These are phyloP conservation scores for Biscogniauxia mediterranea DNA, from an alignment of 2,329 filamentous ascomycete species.

Conservation along the genomic window DNA sequence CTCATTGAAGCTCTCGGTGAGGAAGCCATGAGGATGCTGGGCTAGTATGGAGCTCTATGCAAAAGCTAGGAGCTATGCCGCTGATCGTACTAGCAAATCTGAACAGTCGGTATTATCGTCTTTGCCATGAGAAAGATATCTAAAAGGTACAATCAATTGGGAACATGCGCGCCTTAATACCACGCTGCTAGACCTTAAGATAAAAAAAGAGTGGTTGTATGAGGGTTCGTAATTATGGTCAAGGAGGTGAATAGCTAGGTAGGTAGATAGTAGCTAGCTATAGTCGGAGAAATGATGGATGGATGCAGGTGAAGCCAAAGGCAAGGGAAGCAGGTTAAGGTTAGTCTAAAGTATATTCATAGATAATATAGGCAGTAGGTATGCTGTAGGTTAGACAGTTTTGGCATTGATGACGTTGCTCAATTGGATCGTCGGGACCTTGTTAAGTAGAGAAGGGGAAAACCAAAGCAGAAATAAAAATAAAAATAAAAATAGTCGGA, in stretches of 20 bases:
- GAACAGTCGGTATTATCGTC: constrained; percentile 12
- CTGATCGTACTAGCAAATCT: constrained; percentile 4
- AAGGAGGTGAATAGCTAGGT: not conserved
- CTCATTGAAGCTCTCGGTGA: constrained; percentile 23
- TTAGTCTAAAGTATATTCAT: not conserved
- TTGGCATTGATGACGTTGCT: not conserved
- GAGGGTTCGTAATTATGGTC: not conserved
- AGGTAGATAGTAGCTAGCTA: not conserved
- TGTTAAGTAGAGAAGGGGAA: not conserved
- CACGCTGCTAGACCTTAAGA: not conserved
- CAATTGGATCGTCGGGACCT: not conserved
- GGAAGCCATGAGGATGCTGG: constrained; percentile 23
- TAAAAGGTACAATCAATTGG: constrained; percentile 1
- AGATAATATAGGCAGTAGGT: too few species aligned
- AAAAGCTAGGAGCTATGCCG: constrained; percentile 5
- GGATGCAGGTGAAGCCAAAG: not conserved
- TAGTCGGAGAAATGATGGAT: too few species aligned
- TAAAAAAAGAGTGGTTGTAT: not conserved
- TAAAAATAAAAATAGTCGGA: not conserved
- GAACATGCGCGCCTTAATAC: not conserved
- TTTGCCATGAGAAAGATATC: constrained; percentile 14
- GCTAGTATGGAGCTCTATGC: constrained; percentile 1
- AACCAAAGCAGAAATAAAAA: too few species aligned
- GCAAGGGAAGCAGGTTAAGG: not conserved
- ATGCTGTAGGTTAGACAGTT: too few species aligned